Base-by-base conservation (phyloP, 495 filamentous ascomycete genomes). In the Annulohypoxylon maeteangense region DNA sequence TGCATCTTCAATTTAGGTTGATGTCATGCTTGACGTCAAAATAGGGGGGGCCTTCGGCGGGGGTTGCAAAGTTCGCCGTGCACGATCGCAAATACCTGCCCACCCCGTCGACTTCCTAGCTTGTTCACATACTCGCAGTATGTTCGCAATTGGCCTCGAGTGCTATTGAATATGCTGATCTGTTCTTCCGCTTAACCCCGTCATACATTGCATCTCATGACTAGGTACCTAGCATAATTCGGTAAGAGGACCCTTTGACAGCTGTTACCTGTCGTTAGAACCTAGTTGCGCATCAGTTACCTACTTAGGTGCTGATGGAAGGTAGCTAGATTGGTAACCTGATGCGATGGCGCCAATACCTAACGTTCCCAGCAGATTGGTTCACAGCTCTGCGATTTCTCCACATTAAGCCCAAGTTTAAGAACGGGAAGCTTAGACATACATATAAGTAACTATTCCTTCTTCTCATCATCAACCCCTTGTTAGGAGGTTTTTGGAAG, bases 71-170 rank as follows among this genome's bases (percentile, higher is more conserved):
- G 62, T 31, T 62, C 25, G 53, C 38, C 58, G 59, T 54, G 44
- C 27, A 57, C 57, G 70, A 73, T 73, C 70, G 70, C 70, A 73
- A 65, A 73, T 42, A 65, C 65, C 48, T 73, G 61, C 70, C 70
- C 61, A 8, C 60, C 40, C 20, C 29, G 54, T 65, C 42, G 55
- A 22, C 48, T 55, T 34, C 60, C 20, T 45, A 27, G 40, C 47
- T 18, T 23, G 36, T 65, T 48, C 20, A 51, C 62, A 57, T 40
- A 57, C 14, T 31, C 20, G 27, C 27, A n/a, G n/a, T n/a, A 29
- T 34, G 23, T 64, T 20, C 55, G 48, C 54, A 47, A 59, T 22
- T 36, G 44, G 44, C 38, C 50, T 63, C 32, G 44, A 44, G 25
- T 20, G 25, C 8, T 54, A 51, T 66, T 50, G 56, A 58, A 56